Conservation (phyloP, 768 basidiomycete genomes). For the Pisolithus microcarpus region DNA sequence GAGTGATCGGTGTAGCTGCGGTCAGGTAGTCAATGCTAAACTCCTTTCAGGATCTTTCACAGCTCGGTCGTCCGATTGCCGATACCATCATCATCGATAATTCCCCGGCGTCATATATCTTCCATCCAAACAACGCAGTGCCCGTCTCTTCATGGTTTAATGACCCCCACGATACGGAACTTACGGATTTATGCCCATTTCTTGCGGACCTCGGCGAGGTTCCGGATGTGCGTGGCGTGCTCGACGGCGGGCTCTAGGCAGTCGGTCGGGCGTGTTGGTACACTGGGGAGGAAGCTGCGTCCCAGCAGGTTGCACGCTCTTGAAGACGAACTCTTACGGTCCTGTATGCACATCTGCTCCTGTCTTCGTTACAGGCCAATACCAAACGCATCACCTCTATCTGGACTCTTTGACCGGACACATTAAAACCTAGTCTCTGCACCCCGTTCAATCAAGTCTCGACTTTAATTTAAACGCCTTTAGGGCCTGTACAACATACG, state of each 20-base stretch:
- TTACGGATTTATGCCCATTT: slow-evolving; percentile 94
- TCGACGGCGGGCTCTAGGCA: slow-evolving; percentile 73
- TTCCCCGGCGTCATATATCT: slow-evolving; percentile 97
- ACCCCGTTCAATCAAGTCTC: slow-evolving; percentile 1
- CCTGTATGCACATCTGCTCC: slow-evolving; percentile 25
- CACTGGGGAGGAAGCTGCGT: slow-evolving; percentile 12
- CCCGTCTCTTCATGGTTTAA: slow-evolving; percentile 99
- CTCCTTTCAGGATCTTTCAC: slow-evolving; percentile 77
- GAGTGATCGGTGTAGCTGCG: slow-evolving; percentile 9
- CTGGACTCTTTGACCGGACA: not conserved
- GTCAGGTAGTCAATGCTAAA: not conserved
- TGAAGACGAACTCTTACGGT: slow-evolving; percentile 17
- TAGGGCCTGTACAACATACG: slow-evolving; percentile 12
- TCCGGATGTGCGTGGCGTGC: slow-evolving; percentile 85
- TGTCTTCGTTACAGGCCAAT: slow-evolving; percentile 25
- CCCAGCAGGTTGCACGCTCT: slow-evolving; percentile 13
- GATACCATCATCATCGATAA: slow-evolving; percentile 98
- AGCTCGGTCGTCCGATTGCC: slow-evolving; percentile 87
- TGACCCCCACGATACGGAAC: slow-evolving; percentile 95
- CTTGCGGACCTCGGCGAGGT: slow-evolving; percentile 79
- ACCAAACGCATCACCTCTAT: slow-evolving; percentile 8
- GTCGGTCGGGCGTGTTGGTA: slow-evolving; percentile 14
- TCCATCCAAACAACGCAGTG: slow-evolving; percentile 98
- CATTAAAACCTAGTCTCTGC: slow-evolving; percentile 1
- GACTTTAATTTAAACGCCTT: slow-evolving; percentile 4